These are phyloP conservation scores for Nidularia sp. DNA, from an alignment of 768 basidiomycete genomes.

Conservation along the genomic window DNA sequence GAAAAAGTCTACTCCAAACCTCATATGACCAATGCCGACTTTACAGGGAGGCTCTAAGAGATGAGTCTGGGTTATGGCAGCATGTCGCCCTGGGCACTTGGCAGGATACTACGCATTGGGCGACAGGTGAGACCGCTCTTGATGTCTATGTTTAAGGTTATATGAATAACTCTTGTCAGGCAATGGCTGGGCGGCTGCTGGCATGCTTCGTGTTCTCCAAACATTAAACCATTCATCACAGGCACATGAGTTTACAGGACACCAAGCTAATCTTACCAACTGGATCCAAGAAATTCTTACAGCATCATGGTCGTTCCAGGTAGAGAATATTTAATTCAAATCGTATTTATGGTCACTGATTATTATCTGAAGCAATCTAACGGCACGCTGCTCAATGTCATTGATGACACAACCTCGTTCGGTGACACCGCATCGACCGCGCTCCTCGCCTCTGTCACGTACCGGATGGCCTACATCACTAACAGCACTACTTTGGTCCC, in stretches of 20 bases:
- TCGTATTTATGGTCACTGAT: not conserved
- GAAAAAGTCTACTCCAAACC: constrained; percentile 31
- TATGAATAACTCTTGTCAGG: constrained; percentile 20
- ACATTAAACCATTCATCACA: constrained; percentile 46
- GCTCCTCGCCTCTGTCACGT: constrained; percentile 51
- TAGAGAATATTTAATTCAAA: constrained; percentile 10
- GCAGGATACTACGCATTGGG: constrained; percentile 51
- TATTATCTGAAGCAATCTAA: constrained; percentile 24
- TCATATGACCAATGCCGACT: constrained; percentile 56
- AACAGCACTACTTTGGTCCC: constrained; percentile 28
- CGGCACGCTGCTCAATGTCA: constrained; percentile 50
- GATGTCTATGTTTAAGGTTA: not conserved
- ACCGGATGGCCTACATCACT: constrained; percentile 45
- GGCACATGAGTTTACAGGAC: constrained; percentile 25
- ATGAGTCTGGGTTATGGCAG: constrained; percentile 48
- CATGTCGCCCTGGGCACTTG: constrained; percentile 47
- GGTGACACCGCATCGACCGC: constrained; percentile 53
- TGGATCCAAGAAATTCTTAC: constrained; percentile 54
- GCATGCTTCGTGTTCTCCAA: constrained; percentile 55
- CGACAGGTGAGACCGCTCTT: constrained; percentile 35
- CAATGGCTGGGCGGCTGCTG: constrained; percentile 67
- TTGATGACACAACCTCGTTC: constrained; percentile 47
- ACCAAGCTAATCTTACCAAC: constrained; percentile 38
- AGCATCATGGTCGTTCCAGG: constrained; percentile 40
- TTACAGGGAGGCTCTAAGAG: constrained; percentile 51